phyloP scores from a whole-genome alignment of 495 filamentous ascomycete species.

The Apiosordaria backusii region DNA sequence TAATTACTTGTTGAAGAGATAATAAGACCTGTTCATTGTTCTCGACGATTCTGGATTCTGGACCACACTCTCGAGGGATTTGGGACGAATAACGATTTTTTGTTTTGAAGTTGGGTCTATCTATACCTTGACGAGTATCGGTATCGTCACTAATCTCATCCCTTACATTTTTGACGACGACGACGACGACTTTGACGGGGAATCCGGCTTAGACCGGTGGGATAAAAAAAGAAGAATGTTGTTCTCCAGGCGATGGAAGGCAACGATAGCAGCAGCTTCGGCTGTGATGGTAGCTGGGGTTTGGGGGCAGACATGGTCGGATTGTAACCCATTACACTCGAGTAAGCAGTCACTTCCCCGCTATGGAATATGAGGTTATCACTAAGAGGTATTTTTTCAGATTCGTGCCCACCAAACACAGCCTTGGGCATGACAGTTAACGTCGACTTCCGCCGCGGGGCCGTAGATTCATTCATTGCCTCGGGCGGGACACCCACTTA shows the following conservation, averaged over 20 bases:
- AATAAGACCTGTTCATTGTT: too few species aligned
- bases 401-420: conserved; percentile 67
- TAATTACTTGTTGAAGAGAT: too few species aligned
- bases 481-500: conserved; percentile 64
- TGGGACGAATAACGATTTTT: too few species aligned
- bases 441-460: conserved; percentile 76
- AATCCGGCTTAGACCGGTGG: too few species aligned
- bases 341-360: conserved; percentile 20
- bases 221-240: conserved; percentile 8
- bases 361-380: not conserved
- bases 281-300: conserved; percentile 18
- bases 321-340: conserved; percentile 32
- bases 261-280: conserved; percentile 13
- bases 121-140: too few species aligned
- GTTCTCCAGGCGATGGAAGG: conserved; percentile 21
- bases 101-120: too few species aligned
- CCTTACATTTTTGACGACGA: not conserved
- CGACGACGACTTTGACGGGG: not conserved
- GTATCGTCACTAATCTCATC: not conserved
- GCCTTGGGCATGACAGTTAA: conserved; percentile 75
- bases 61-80: too few species aligned
- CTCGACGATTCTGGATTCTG: too few species aligned
- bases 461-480: conserved; percentile 64
- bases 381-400: conserved; percentile 23
- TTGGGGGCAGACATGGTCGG: conserved; percentile 32